Percentiles rank a stretch among this genome's conserved stretches.
These are phyloP conservation scores for Hericium coralloides DNA, from an alignment of 768 basidiomycete genomes.

Conservation along the genomic window DNA sequence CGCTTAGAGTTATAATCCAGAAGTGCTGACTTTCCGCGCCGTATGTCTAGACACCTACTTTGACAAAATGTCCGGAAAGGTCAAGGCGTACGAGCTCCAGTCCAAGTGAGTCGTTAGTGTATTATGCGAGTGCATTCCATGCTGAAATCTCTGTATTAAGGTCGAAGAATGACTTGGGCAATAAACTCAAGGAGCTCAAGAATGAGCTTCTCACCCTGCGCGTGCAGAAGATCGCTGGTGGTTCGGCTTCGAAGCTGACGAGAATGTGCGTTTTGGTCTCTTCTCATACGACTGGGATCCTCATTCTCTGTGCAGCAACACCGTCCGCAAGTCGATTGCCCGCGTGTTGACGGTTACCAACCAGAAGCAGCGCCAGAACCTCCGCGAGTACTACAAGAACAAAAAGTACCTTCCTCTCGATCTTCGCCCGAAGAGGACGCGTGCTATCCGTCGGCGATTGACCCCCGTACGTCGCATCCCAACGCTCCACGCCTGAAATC, in stretches of 20 bases:
- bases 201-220: slow-evolving; percentile 87
- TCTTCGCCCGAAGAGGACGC: slow-evolving; percentile 95
- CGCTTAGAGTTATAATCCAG: background rate
- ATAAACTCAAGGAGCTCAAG: slow-evolving; percentile 92
- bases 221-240: slow-evolving; percentile 97
- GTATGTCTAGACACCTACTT: slow-evolving; percentile 4
- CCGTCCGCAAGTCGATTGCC: slow-evolving; percentile 97
- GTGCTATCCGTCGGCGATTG: slow-evolving; percentile 93
- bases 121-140: background rate
- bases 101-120: slow-evolving; percentile 60
- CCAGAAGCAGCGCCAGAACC: slow-evolving; percentile 94
- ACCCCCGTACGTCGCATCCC: slow-evolving; percentile 59
- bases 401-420: slow-evolving; percentile 97
- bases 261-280: slow-evolving; percentile 66
- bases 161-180: slow-evolving; percentile 94
- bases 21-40: background rate
- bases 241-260: slow-evolving; percentile 90
- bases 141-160: slow-evolving; percentile 28
- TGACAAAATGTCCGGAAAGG: slow-evolving; percentile 74
- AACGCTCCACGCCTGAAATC: background rate
- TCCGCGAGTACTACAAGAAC: slow-evolving; percentile 95
- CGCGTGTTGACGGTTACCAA: slow-evolving; percentile 98
- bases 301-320: slow-evolving; percentile 45
- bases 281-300: background rate
- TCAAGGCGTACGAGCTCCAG: slow-evolving; percentile 94